Conservation (phyloP, 148 eudicot genomes). For the Amaranthus cruentus region DNA sequence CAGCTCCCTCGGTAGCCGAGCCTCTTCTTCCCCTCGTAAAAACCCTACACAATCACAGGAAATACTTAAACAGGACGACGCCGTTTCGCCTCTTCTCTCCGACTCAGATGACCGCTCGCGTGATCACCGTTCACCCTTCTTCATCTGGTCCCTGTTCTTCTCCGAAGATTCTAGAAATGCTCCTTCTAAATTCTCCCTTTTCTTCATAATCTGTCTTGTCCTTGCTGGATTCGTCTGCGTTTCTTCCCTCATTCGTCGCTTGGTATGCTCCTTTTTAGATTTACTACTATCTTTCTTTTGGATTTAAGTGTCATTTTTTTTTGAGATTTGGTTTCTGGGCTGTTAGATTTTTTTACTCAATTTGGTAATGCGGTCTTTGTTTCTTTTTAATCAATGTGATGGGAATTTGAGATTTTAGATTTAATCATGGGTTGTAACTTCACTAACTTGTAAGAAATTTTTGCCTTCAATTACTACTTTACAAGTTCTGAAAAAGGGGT, state of each 20-base stretch:
- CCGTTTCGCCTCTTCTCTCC: constrained; percentile 44
- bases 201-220: constrained; percentile 38
- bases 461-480: too few relatives aligned
- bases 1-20: constrained; percentile 54
- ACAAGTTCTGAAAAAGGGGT: too few relatives aligned
- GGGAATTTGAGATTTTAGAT: too few relatives aligned
- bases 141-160: constrained; percentile 36
- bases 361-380: neutral
- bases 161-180: constrained; percentile 47
- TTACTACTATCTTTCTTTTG: constrained; percentile 6
- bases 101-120: constrained; percentile 36
- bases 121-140: constrained; percentile 46
- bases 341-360: neutral
- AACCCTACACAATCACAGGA: constrained; percentile 9
- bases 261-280: constrained; percentile 37
- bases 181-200: constrained; percentile 51
- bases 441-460: too few relatives aligned
- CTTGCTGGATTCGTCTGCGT: constrained; percentile 45
- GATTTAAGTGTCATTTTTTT: neutral
- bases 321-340: constrained; percentile 1
- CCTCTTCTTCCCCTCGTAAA: constrained; percentile 60
- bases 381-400: too few relatives aligned
- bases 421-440: too few relatives aligned
- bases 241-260: constrained; percentile 55
- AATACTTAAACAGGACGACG: constrained; percentile 38